Conservation (phyloP, 2,329 filamentous ascomycete species). For the Pseudogymnoascus sp. region DNA sequence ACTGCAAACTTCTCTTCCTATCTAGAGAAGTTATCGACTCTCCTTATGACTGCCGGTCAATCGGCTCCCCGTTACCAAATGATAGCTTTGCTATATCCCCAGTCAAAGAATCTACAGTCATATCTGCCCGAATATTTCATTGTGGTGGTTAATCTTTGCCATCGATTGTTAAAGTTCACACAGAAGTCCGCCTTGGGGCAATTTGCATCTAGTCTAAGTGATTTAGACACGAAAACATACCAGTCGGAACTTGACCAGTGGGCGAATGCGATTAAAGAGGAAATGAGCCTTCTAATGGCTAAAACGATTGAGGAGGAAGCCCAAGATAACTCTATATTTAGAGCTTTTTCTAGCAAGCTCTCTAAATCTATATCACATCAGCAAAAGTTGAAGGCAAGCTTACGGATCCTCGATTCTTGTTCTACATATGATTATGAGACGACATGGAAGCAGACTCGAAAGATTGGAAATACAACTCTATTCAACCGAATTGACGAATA, state of each 20-base stretch:
- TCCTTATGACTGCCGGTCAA: conserved; percentile 35
- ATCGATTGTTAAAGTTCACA: conserved; percentile 26
- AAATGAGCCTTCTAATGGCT: conserved; percentile 24
- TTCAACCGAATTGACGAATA: conserved; percentile 22
- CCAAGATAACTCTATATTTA: conserved; percentile 22
- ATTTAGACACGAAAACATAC: conserved; percentile 26
- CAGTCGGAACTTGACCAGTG: conserved; percentile 29
- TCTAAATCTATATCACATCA: conserved; percentile 15
- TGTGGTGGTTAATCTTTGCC: conserved; percentile 33
- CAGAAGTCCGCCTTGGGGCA: conserved; percentile 28
- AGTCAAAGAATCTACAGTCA: conserved; percentile 30
- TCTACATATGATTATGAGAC: conserved; percentile 34
- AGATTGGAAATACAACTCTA: conserved; percentile 29
- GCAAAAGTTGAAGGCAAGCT: conserved; percentile 15
- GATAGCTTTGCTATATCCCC: conserved; percentile 33
- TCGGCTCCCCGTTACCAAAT: conserved; percentile 33
- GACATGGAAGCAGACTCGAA: conserved; percentile 35
- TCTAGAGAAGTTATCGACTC: conserved; percentile 31
- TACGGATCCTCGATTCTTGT: conserved; percentile 31
- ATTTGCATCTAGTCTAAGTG: conserved; percentile 26
- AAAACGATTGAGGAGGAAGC: conserved; percentile 20
- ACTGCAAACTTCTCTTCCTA: conserved; percentile 27
- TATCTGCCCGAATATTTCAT: conserved; percentile 35
- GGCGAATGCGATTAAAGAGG: conserved; percentile 31
- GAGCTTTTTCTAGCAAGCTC: conserved; percentile 17